Base-by-base conservation (phyloP, 768 basidiomycete genomes). In the Leccinum ochraceum region DNA sequence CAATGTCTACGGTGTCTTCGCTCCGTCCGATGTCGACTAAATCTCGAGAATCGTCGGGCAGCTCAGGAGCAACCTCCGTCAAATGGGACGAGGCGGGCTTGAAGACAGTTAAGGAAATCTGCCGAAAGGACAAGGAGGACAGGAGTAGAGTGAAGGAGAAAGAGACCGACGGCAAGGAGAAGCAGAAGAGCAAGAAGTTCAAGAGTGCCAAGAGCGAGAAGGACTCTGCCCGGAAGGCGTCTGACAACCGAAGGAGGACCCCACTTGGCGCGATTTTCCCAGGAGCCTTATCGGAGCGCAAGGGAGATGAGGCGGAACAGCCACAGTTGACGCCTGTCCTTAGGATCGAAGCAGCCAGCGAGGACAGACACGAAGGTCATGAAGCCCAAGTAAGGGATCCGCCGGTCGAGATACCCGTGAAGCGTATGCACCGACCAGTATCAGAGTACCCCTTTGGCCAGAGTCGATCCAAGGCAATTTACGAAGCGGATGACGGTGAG, bases 211-310 rank as follows among this genome's bases (percentile, higher is more conserved):
- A 76, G 67, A 66, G 60, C 34, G 59, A 39, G 50, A 67, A 63
- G 63, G 66, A 75, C 10, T 77, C 75, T 32, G 83, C 81, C 58
- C 76, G 78, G 54, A 74, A 77, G 44, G 77, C 74, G 4, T 75
- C 75, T 7, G 88, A 88, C 62, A 82, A 79, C 22, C 76, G 84
- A 63, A 79, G 76, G 66, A 75, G 87, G 60, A 83, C 81, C 8
- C 77, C 84, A 0, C 67, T 91, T 32, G 74, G 76, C 10, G 82
- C 85, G 34, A 77, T 92, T 46, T 91, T 91, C 75, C 83, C 86
- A 0, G 80, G 81, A 22, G 61, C 64, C 5, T 52, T 56, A 2
- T 63, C 69, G 16, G 69, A 65, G 24, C 63, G 46, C 11, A 60
- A 71, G 11, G 60, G 64, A 53, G 63, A 62, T 20, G 65, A 53